Conservation (phyloP, 2,329 filamentous ascomycete species). For the Phialocephala sp. region DNA sequence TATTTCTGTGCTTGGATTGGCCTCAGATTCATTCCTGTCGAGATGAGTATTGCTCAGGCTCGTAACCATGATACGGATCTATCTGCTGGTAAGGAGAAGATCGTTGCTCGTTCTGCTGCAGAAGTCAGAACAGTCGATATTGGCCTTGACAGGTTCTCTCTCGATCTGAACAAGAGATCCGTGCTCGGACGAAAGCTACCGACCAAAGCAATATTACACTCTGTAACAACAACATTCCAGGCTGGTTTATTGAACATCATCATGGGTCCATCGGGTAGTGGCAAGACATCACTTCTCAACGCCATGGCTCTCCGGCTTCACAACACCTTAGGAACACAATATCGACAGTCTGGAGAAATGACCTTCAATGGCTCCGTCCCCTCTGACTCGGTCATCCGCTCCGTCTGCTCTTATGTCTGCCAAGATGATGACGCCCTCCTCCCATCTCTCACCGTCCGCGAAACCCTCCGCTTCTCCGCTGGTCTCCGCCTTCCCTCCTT, state of each 20-base stretch:
- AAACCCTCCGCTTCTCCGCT: conserved; percentile 74
- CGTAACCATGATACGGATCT: conserved; percentile 62
- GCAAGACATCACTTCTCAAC: conserved; percentile 78
- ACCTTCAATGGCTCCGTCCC: conserved; percentile 73
- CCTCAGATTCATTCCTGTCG: conserved; percentile 67
- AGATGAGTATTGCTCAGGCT: conserved; percentile 72
- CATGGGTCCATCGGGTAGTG: conserved; percentile 80
- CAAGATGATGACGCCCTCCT: conserved; percentile 80
- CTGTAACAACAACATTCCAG: conserved; percentile 69
- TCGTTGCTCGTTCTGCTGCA: conserved; percentile 58
- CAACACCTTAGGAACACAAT: conserved; percentile 65
- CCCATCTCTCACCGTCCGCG: conserved; percentile 75
- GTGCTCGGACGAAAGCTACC: conserved; percentile 57
- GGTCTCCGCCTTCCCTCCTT: conserved; percentile 72
- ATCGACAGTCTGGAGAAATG: conserved; percentile 65
- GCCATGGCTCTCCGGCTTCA: conserved; percentile 72
- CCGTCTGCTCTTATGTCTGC: conserved; percentile 77
- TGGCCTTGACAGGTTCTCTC: conserved; percentile 65
- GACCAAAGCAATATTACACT: conserved; percentile 66
- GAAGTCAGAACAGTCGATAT: conserved; percentile 68
- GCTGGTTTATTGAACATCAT: conserved; percentile 75
- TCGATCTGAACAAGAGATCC: conserved; percentile 68
- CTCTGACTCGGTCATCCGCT: conserved; percentile 70
- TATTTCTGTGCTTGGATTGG: conserved; percentile 64
- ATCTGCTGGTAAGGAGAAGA: conserved; percentile 74